phyloP scores from a whole-genome alignment of 2,329 filamentous ascomycete species.

The Diaporthe citriasiana region DNA sequence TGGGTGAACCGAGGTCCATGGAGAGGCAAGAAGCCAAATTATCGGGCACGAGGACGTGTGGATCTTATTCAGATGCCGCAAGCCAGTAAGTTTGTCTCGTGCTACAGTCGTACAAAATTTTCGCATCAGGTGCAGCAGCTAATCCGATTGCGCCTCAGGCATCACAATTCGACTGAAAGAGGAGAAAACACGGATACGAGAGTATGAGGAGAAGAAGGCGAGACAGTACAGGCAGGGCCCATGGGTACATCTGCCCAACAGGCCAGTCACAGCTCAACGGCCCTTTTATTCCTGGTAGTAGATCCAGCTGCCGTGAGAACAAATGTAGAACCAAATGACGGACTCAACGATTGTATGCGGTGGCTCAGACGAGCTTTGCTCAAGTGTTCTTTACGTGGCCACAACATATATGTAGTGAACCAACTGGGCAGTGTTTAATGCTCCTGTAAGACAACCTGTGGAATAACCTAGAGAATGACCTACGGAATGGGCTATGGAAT shows the following conservation, averaged over 20 bases:
- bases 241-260: slow-evolving; percentile 90
- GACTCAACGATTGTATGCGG: background rate
- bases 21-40: slow-evolving; percentile 71
- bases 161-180: slow-evolving; percentile 91
- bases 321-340: background rate
- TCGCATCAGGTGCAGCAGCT: slow-evolving; percentile 1
- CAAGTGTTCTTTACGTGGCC: background rate
- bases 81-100: slow-evolving; percentile 73
- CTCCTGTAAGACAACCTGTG: background rate
- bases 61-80: slow-evolving; percentile 78
- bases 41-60: slow-evolving; percentile 81
- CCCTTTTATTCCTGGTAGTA: slow-evolving; percentile 92
- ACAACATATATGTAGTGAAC: background rate
- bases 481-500: too few relatives aligned
- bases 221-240: slow-evolving; percentile 82
- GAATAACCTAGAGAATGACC: too few relatives aligned
- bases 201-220: slow-evolving; percentile 82
- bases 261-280: slow-evolving; percentile 85
- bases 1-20: slow-evolving; percentile 88
- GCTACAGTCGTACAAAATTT: background rate
- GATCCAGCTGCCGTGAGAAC: background rate
- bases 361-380: background rate
- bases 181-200: slow-evolving; percentile 87
- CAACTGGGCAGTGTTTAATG: background rate
- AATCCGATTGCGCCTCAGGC: slow-evolving; percentile 61